Conservation (phyloP, 1,139 yeast species). For the Candida buenavistaensis region DNA sequence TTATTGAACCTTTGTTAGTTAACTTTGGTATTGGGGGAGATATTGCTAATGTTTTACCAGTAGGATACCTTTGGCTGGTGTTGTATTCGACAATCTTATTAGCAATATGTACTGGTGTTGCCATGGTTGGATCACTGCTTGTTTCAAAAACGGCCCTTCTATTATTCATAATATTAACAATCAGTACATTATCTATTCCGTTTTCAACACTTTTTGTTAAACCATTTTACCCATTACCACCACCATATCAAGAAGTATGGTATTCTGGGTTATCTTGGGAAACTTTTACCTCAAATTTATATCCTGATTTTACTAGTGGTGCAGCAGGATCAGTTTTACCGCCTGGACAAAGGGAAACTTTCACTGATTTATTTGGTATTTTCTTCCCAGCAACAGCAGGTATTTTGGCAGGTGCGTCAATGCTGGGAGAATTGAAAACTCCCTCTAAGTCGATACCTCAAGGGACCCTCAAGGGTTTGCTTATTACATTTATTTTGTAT, state of each 20-base stretch:
- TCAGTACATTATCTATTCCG: conserved; percentile 83
- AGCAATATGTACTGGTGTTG: conserved; percentile 70
- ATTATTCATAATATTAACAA: conserved; percentile 64
- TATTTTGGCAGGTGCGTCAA: conserved; percentile 97
- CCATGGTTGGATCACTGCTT: conserved; percentile 78
- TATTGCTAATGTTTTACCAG: conserved; percentile 47
- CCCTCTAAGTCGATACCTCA: conserved; percentile 89
- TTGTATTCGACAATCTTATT: conserved; percentile 66
- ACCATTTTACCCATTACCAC: conserved; percentile 51
- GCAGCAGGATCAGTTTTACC: conserved; percentile 86
- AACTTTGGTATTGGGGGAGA: conserved; percentile 69
- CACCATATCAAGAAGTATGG: conserved; percentile 45
- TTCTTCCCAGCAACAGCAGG: conserved; percentile 99
- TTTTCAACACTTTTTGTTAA: conserved; percentile 64
- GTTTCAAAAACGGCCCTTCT: conserved; percentile 84
- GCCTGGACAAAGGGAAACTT: conserved; percentile 60
- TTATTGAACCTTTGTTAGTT: conserved; percentile 69
- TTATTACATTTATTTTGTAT: conserved; percentile 74
- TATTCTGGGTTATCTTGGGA: conserved; percentile 76
- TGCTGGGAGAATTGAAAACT: conserved; percentile 89
- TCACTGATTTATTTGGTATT: conserved; percentile 85
- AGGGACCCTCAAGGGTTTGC: conserved; percentile 83
- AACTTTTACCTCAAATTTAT: conserved; percentile 63
- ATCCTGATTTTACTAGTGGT: conserved; percentile 80
- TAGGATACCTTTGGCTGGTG: conserved; percentile 59